Evolutionary conservation across 2,329 filamentous ascomycete species (phyloP).

Genomic region (Nothophoma quercina): DNA sequence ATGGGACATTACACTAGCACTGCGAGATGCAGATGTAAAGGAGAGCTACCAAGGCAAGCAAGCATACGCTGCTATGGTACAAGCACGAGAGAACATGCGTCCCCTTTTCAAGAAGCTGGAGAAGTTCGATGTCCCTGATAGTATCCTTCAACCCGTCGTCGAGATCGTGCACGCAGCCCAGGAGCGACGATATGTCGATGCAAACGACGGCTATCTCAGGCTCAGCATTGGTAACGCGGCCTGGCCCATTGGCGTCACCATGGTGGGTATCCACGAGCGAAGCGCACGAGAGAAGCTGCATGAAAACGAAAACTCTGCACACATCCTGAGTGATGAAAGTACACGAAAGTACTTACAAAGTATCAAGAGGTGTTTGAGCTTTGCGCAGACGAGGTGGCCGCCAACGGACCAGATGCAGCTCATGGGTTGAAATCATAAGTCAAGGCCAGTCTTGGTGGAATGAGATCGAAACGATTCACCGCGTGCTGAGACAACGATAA

Average conservation of each 20-base stretch:
- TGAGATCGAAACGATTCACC: not conserved
- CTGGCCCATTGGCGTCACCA: conserved; percentile 99
- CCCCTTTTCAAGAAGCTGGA: conserved; percentile 93
- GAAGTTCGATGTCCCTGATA: conserved; percentile 77
- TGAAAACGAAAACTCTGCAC: conserved; percentile 78
- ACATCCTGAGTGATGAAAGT: conserved; percentile 96
- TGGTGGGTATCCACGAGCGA: conserved; percentile 99
- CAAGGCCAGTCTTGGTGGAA: not conserved
- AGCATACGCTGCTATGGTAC: conserved; percentile 84
- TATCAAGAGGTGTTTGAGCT: conserved; percentile 95
- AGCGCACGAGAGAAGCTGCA: conserved; percentile 95
- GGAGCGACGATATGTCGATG: conserved; percentile 90
- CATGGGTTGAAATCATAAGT: conserved; percentile 76
- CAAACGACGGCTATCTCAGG: conserved; percentile 92
- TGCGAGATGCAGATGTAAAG: conserved; percentile 64
- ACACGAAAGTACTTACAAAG: conserved; percentile 97
- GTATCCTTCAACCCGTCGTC: conserved; percentile 80
- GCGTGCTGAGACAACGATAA: not conserved
- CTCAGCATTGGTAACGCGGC: conserved; percentile 96
- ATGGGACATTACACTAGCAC: conserved; percentile 80
- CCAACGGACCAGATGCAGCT: conserved; percentile 90
- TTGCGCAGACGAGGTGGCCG: conserved; percentile 96
- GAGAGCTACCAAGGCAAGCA: conserved; percentile 81
- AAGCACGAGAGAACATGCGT: conserved; percentile 85
- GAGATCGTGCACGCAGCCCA: conserved; percentile 94